Percentiles rank a stretch among this genome's conserved stretches.
Evolutionary conservation across 495 filamentous ascomycete genomes (phyloP).

Genomic region (Rostrohypoxylon terebratum): DNA sequence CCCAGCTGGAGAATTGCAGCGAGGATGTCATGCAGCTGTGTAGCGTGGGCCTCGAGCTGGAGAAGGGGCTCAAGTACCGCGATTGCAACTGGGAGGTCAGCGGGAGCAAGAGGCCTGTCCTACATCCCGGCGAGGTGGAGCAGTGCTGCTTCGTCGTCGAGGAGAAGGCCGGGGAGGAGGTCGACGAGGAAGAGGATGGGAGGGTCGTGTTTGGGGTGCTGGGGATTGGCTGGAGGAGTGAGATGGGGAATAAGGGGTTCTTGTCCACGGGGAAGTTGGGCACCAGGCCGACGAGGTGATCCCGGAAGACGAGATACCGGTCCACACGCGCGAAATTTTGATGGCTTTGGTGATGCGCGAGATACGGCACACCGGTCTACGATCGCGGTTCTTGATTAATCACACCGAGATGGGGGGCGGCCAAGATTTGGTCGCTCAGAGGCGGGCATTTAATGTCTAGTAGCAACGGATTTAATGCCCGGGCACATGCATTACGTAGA

Average conservation of each 20-base stretch:
- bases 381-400: neutral
- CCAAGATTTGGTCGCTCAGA: neutral
- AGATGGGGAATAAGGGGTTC: conserved; percentile 90
- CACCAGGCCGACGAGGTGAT: conserved; percentile 50
- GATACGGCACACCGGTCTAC: neutral
- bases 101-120: conserved; percentile 65
- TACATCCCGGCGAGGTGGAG: conserved; percentile 87
- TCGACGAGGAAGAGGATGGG: conserved; percentile 65
- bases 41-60: conserved; percentile 63
- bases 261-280: conserved; percentile 88
- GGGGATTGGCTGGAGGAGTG: conserved; percentile 85
- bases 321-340: neutral
- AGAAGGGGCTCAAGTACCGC: conserved; percentile 58
- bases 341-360: neutral
- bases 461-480: neutral
- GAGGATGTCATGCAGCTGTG: conserved; percentile 73
- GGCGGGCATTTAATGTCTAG: neutral
- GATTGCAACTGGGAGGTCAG: conserved; percentile 66
- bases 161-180: conserved; percentile 66
- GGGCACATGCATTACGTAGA: neutral
- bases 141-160: conserved; percentile 92
- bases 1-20: conserved; percentile 93
- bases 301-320: neutral
- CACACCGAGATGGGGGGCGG: neutral
- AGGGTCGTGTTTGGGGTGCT: conserved; percentile 81